These are phyloP conservation scores for Solanum pimpinellifolium DNA, from an alignment of 257 asterid species.

Conservation along the genomic window DNA sequence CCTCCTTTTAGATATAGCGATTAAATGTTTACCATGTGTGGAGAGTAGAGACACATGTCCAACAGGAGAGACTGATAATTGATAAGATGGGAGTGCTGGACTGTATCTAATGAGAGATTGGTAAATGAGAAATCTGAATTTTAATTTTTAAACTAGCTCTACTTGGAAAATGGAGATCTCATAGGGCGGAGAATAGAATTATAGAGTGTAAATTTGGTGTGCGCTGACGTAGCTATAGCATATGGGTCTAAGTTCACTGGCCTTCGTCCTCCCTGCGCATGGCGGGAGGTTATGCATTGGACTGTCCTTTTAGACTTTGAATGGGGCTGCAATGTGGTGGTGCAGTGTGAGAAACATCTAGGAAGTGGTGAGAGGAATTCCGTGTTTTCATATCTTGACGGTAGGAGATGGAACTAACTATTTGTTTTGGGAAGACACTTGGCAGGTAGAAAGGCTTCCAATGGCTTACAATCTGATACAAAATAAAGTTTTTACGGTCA, in stretches of 20 bases:
- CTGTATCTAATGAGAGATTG: neutral
- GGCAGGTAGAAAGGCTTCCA: neutral
- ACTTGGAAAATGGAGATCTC: neutral
- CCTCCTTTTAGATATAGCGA: neutral
- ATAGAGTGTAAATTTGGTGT: neutral
- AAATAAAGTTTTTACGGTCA: neutral
- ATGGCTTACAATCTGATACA: neutral
- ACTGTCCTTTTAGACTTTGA: neutral
- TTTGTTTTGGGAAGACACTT: neutral
- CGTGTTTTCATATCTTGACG: neutral
- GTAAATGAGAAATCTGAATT: neutral
- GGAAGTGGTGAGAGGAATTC: neutral
- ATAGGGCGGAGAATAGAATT: neutral
- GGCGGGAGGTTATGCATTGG: neutral
- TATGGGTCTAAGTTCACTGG: neutral
- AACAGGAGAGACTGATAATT: neutral
- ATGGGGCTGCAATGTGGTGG: neutral
- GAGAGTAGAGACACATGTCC: neutral
- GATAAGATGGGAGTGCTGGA: neutral
- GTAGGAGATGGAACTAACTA: neutral
- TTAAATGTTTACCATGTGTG: neutral
- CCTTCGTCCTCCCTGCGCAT: neutral
- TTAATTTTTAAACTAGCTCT: neutral
- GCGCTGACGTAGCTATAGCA: neutral
- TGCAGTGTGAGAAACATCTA: neutral